Evolutionary conservation across 176 grass and related monocot genomes (phyloP), one percentile per base, ranked within the genome.

Genomic region (Chrysopogon serrulatus): DNA sequence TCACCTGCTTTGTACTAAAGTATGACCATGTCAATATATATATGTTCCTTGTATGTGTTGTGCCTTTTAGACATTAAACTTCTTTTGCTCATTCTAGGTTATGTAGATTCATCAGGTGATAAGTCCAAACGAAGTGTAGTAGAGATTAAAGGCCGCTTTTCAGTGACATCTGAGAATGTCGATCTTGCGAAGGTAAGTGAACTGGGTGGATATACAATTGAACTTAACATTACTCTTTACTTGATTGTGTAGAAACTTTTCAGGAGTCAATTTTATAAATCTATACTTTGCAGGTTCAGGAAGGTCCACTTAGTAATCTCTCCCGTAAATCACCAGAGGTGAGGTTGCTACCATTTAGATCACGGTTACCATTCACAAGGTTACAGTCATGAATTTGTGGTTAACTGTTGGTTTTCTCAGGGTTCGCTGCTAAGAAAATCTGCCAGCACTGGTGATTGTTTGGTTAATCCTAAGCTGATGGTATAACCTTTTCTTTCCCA

Each of bases 131-230:
- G 86, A 26, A 99, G 90, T 73, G 88, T 99, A 39, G 96, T 99
- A 69, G 91, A 99, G 85, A 92, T 92, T 94, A 99, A 96, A 93
- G 96, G 96, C 17, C 93, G 96, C 41, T 99, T 99, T 89, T 99
- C 96, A 35, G 96, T 99, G 85, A 99, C 96, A 79, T 99, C 96
- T 87, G 96, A 99, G 84, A 99, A 94, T 75, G 90, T 99, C 0
- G 96, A 99, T 94, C 96, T 99, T 90, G 96, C 85, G 70, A 96
- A 99, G 87, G 96, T 96, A 64, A 84, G 85, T 61, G 39, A 26
- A 78, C 72, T 77, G 15, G 44, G 62, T 78, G 35, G 37, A 73
- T 56, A 31, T 82, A 65, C 13, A 27, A 43, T 49, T 76, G 45
- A 80, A 76, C 14, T 70, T 86, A 79, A 69, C 18, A 24, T 32